Evolutionary conservation across 164 flowering plant genomes (phyloP).

Genomic region (Akebia trifoliata): DNA sequence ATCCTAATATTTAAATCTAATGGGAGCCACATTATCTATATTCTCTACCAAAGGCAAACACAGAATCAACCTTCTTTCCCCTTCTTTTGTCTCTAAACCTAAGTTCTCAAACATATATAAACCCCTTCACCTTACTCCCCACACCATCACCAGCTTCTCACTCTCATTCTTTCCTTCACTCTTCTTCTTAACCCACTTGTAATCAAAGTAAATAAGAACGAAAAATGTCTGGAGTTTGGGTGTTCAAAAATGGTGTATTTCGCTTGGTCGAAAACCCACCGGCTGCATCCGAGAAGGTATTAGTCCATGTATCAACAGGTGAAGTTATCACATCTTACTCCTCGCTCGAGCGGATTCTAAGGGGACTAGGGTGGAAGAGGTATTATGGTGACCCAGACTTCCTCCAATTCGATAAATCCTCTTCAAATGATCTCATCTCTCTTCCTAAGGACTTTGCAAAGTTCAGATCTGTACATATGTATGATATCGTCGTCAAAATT

Average conservation of each 20-base stretch:
- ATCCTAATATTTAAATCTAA: no score
- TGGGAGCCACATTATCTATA: no score
- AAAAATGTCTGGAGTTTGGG: slow-evolving; percentile 73
- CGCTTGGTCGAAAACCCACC: slow-evolving; percentile 16
- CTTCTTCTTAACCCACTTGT: no score
- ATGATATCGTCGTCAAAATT: no score
- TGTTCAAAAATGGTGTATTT: slow-evolving; percentile 31
- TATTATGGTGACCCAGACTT: slow-evolving; percentile 48
- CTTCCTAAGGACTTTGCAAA: slow-evolving; percentile 54
- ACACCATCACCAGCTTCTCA: no score
- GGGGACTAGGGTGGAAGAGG: slow-evolving; percentile 59
- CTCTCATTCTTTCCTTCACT: no score
- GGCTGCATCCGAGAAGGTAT: slow-evolving; percentile 22
- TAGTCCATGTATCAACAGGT: slow-evolving; percentile 44
- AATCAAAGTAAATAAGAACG: no score
- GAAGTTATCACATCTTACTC: slow-evolving; percentile 47
- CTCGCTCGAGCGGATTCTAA: slow-evolving; percentile 34
- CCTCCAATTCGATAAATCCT: slow-evolving; percentile 50
- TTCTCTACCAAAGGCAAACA: no score
- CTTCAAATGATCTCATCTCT: slow-evolving; percentile 61
- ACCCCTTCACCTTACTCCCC: no score
- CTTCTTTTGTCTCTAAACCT: no score
- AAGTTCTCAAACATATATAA: no score
- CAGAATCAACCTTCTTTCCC: no score
- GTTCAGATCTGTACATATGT: slow-evolving; percentile 55